These are phyloP conservation scores for Neofusicoccum ribis DNA, from an alignment of 2,329 filamentous ascomycete genomes.

Conservation along the genomic window DNA sequence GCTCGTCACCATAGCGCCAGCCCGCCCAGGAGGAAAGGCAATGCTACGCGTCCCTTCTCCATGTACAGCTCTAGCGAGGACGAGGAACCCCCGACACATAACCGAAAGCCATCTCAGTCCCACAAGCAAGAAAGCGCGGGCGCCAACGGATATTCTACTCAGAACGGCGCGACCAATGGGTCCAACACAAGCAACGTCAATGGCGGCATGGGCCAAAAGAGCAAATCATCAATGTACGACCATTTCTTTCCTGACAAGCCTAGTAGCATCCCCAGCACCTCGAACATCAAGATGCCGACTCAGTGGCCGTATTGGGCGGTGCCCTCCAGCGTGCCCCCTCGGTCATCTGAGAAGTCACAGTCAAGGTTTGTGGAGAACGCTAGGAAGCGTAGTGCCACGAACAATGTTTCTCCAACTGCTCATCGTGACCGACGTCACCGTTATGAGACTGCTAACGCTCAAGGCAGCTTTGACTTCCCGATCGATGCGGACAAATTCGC, in stretches of 20 bases:
- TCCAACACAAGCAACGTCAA: not conserved
- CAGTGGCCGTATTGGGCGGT: slow-evolving; percentile 22
- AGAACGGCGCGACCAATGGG: not conserved
- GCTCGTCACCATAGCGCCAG: slow-evolving; percentile 19
- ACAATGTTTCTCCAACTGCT: not conserved
- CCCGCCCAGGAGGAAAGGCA: slow-evolving; percentile 16
- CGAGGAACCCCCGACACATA: not conserved
- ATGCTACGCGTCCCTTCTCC: slow-evolving; percentile 20
- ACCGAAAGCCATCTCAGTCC: not conserved
- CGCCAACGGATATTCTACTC: not conserved
- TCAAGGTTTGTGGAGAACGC: not conserved
- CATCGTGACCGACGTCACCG: not conserved
- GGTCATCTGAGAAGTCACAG: not conserved
- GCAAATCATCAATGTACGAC: slow-evolving; percentile 20
- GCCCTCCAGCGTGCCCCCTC: slow-evolving; percentile 21
- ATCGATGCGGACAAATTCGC: slow-evolving; percentile 22
- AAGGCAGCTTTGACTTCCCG: slow-evolving; percentile 21
- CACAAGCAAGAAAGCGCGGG: not conserved
- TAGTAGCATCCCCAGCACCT: not conserved
- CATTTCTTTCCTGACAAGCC: not conserved
- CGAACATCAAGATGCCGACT: not conserved
- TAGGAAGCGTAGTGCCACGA: slow-evolving; percentile 8
- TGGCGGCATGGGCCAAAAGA: slow-evolving; percentile 12
- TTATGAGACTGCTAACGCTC: slow-evolving; percentile 4
- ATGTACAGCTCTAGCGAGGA: slow-evolving; percentile 20